Evolutionary conservation across 805 yeast species (phyloP).

Genomic region (Cyberlindnera veronae): DNA sequence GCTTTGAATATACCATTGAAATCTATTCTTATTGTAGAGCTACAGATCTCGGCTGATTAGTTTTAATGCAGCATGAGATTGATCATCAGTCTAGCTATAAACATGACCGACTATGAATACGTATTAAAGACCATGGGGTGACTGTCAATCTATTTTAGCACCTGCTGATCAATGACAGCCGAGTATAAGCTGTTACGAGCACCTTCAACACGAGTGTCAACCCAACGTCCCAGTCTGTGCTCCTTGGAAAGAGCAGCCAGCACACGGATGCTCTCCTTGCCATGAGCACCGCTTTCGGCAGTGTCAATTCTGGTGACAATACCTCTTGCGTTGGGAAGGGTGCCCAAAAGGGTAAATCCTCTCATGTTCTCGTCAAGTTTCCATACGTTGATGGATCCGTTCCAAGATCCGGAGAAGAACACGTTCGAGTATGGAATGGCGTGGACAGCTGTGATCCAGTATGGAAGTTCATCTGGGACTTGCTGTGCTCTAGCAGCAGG

Average conservation of each 20-base stretch:
- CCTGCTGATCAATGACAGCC: conserved; percentile 42
- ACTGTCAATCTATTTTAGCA: conserved; percentile 16
- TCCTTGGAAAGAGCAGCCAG: conserved; percentile 76
- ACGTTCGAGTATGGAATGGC: conserved; percentile 84
- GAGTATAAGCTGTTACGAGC: conserved; percentile 73
- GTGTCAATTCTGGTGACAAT: conserved; percentile 61
- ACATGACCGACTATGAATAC: not conserved
- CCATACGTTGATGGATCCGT: conserved; percentile 80
- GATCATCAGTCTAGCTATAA: not conserved
- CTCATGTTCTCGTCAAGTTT: conserved; percentile 62
- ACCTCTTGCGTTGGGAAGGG: conserved; percentile 61
- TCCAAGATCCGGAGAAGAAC: conserved; percentile 86
- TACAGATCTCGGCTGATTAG: not conserved
- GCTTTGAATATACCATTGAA: not conserved
- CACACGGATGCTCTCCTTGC: conserved; percentile 49
- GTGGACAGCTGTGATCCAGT: conserved; percentile 77
- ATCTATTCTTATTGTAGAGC: too few species aligned
- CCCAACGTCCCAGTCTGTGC: conserved; percentile 88
- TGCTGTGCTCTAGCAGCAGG: conserved; percentile 38
- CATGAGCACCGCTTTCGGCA: conserved; percentile 50
- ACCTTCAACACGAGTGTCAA: conserved; percentile 48
- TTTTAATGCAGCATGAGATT: not conserved
- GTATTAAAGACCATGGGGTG: not conserved
- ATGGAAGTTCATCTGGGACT: conserved; percentile 73
- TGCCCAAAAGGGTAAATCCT: conserved; percentile 53